These are phyloP conservation scores for Talaromyces borbonicus DNA, from an alignment of 495 filamentous ascomycete genomes.

Conservation along the genomic window DNA sequence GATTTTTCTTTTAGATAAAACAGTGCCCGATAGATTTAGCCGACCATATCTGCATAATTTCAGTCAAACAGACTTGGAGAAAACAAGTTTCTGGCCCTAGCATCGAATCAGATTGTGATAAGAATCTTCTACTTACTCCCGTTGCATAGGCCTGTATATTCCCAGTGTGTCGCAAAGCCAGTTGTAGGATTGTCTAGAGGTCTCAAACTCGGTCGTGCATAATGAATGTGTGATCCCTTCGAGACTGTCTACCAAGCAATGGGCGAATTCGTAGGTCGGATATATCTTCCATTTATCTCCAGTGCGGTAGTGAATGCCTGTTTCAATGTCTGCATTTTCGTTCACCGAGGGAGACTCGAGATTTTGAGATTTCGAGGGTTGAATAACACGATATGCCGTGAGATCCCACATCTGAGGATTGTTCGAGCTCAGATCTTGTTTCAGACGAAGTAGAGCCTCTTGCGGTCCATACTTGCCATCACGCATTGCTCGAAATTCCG, in stretches of 20 bases:
- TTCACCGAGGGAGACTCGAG: not conserved
- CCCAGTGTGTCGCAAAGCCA: slow-evolving; percentile 73
- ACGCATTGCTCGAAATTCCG: slow-evolving; percentile 80
- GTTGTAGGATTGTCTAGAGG: slow-evolving; percentile 72
- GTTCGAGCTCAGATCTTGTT: slow-evolving; percentile 48
- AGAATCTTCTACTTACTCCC: slow-evolving; percentile 42
- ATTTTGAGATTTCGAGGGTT: slow-evolving; percentile 31
- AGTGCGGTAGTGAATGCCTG: slow-evolving; percentile 59
- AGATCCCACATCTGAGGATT: slow-evolving; percentile 54
- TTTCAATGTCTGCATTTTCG: slow-evolving; percentile 18
- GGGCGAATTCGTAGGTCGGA: slow-evolving; percentile 86
- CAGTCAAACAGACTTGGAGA: slow-evolving; percentile 7
- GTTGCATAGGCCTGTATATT: slow-evolving; percentile 78
- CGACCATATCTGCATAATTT: slow-evolving; percentile 45
- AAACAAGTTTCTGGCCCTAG: too few species aligned
- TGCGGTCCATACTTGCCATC: slow-evolving; percentile 84
- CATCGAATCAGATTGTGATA: too few species aligned
- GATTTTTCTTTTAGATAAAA: slow-evolving; percentile 78
- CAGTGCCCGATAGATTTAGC: slow-evolving; percentile 69
- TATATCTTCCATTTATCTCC: slow-evolving; percentile 73
- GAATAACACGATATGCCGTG: slow-evolving; percentile 6
- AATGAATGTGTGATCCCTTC: slow-evolving; percentile 83
- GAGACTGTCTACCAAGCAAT: slow-evolving; percentile 52
- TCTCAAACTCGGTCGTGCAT: slow-evolving; percentile 80
- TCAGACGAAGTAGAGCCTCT: slow-evolving; percentile 87